A percentile compares a stretch with the other conserved stretches of the same genome.
phyloP scores from a whole-genome alignment of 1,284 basidiomycete genomes.

The Moesziomyces globuligerus region DNA sequence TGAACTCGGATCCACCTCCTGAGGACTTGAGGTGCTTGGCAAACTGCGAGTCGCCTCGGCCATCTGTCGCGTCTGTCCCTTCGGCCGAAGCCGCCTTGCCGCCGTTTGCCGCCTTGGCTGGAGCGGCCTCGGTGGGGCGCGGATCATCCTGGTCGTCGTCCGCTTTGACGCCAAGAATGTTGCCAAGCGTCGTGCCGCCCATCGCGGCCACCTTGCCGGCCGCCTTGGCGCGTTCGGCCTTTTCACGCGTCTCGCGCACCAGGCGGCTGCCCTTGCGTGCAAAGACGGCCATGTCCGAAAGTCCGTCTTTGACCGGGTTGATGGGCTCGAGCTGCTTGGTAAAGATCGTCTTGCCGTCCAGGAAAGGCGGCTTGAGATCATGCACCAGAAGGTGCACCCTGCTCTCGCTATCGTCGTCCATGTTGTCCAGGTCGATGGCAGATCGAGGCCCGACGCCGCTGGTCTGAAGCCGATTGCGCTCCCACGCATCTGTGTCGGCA shows the following conservation, averaged over 20 bases:
- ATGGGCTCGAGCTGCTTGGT: slow-evolving; percentile 97
- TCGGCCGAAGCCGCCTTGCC: background rate
- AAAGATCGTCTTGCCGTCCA: slow-evolving; percentile 94
- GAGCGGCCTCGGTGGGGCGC: background rate
- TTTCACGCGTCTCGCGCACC: slow-evolving; percentile 93
- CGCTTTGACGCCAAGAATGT: slow-evolving; percentile 96
- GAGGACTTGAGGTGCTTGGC: slow-evolving; percentile 81
- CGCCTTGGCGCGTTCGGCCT: slow-evolving; percentile 79
- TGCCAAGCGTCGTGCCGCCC: slow-evolving; percentile 91
- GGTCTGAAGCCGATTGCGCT: slow-evolving; percentile 94
- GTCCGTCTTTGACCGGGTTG: slow-evolving; percentile 92
- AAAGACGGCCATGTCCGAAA: slow-evolving; percentile 94
- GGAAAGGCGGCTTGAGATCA: slow-evolving; percentile 95
- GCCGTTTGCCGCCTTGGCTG: background rate
- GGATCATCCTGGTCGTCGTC: slow-evolving; percentile 74
- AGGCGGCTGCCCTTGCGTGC: slow-evolving; percentile 92
- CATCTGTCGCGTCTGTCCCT: slow-evolving; percentile 73
- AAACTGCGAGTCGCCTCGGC: slow-evolving; percentile 95
- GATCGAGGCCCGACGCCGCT: slow-evolving; percentile 87
- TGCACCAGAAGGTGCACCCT: slow-evolving; percentile 97
- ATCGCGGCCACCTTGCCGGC: slow-evolving; percentile 93
- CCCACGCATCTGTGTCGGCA: slow-evolving; percentile 97
- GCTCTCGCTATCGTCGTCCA: slow-evolving; percentile 85
- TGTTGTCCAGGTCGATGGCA: slow-evolving; percentile 82
- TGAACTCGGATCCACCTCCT: slow-evolving; percentile 81